Evolutionary conservation across 1,139 yeast genomes (phyloP).

Genomic region (Pichia sp.): DNA sequence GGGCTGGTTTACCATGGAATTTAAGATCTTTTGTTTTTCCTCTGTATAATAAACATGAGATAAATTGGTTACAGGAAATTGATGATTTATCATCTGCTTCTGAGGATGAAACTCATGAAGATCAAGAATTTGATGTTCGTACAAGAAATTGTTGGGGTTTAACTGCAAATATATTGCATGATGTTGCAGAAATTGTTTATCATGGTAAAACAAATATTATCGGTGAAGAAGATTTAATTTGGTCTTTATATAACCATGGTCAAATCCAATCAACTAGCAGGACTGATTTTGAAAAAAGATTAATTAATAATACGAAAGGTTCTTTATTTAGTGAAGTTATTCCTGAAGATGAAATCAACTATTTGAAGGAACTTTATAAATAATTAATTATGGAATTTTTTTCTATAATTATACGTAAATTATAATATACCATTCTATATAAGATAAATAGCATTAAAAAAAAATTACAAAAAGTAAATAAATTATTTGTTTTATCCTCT

Average conservation of each 20-base stretch:
- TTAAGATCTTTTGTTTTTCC: conserved; percentile 58
- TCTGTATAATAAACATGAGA: conserved; percentile 48
- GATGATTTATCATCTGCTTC: conserved; percentile 54
- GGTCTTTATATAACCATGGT: conserved; percentile 44
- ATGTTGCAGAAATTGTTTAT: conserved; percentile 56
- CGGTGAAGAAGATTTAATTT: conserved; percentile 65
- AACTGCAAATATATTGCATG: conserved; percentile 80
- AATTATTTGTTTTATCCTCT: conserved; percentile 39
- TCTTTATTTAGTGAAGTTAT: conserved; percentile 47
- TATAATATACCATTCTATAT: too few relatives aligned
- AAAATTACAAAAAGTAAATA: not conserved
- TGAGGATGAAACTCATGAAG: conserved; percentile 36
- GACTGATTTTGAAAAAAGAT: conserved; percentile 37
- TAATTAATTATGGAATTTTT: not conserved
- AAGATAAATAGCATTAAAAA: too few relatives aligned
- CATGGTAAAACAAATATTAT: conserved; percentile 33
- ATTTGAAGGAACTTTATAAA: conserved; percentile 37
- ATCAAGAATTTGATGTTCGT: conserved; percentile 30
- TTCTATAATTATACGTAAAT: too few relatives aligned
- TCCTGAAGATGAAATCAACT: conserved; percentile 39
- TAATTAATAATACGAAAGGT: conserved; percentile 34
- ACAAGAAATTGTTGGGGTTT: conserved; percentile 82
- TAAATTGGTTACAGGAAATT: conserved; percentile 55
- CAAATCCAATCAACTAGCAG: conserved; percentile 35
- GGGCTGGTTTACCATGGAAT: conserved; percentile 72